These are phyloP conservation scores for Lactarius tabidus DNA, from an alignment of 768 basidiomycete genomes.

Conservation along the genomic window DNA sequence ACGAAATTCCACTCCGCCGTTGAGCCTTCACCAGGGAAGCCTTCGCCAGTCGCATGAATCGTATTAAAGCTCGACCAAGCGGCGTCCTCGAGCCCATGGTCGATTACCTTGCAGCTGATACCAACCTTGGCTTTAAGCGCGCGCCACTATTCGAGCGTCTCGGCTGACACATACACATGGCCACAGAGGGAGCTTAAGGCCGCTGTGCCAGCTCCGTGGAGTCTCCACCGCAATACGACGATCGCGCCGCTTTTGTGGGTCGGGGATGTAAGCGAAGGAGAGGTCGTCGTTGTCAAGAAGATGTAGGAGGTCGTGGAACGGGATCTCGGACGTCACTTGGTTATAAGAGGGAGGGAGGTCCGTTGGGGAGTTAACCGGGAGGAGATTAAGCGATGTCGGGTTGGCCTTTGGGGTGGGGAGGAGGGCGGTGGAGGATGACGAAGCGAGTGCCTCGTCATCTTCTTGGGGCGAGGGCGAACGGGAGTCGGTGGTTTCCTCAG, in stretches of 20 bases:
- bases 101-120: slow-evolving; percentile 70
- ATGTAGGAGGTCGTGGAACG: slow-evolving; percentile 28
- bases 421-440: slow-evolving; percentile 68
- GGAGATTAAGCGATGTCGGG: slow-evolving; percentile 10
- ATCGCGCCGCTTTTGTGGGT: slow-evolving; percentile 31
- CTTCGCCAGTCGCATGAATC: slow-evolving; percentile 66
- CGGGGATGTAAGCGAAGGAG: slow-evolving; percentile 23
- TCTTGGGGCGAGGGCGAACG: slow-evolving; percentile 45
- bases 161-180: slow-evolving; percentile 50
- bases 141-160: slow-evolving; percentile 72
- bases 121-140: slow-evolving; percentile 76
- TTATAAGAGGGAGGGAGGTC: slow-evolving; percentile 77
- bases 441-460: slow-evolving; percentile 55
- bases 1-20: slow-evolving; percentile 65
- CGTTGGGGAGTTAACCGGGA: slow-evolving; percentile 22
- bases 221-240: slow-evolving; percentile 52
- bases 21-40: slow-evolving; percentile 55
- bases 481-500: slow-evolving; percentile 44
- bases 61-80: slow-evolving; percentile 73
- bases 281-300: slow-evolving; percentile 21
- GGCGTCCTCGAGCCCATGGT: slow-evolving; percentile 52
- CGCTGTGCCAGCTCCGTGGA: slow-evolving; percentile 69
- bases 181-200: slow-evolving; percentile 44
- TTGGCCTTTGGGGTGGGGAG: slow-evolving; percentile 64
- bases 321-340: slow-evolving; percentile 42